Percentiles rank a stretch among this genome's conserved stretches.
These are phyloP conservation scores for Rhizophagus sp. DNA, from an alignment of 192 early-diverging fungal species.

Conservation along the genomic window DNA sequence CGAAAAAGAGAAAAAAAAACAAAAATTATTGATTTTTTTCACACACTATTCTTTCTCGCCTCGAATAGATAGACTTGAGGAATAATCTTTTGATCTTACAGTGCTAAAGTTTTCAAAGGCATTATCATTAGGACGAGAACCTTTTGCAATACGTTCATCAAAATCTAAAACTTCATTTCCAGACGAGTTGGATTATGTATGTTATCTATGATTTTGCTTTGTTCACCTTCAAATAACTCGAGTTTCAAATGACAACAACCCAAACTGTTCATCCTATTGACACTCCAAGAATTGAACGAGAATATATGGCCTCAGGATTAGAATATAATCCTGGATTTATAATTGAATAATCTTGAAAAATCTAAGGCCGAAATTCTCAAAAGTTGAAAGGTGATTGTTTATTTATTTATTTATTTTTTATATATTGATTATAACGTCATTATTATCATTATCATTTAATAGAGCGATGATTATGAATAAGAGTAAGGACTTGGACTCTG, in stretches of 20 bases:
- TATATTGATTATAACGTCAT: not conserved
- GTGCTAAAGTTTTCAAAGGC: conserved; percentile 33
- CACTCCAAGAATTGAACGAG: not conserved
- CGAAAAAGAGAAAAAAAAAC: not conserved
- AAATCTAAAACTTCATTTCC: conserved; percentile 44
- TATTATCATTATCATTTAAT: not conserved
- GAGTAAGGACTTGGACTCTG: not conserved
- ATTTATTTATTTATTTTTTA: no score
- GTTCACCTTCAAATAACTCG: not conserved
- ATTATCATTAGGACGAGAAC: conserved; percentile 48
- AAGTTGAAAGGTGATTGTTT: not conserved
- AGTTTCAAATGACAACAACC: not conserved
- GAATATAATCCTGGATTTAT: not conserved
- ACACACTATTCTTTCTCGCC: conserved; percentile 9
- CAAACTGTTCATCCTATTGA: no score
- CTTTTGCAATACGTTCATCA: conserved; percentile 39
- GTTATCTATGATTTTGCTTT: not conserved
- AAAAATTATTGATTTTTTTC: not conserved
- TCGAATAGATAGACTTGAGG: conserved; percentile 1
- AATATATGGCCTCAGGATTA: not conserved
- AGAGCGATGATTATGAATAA: conserved; percentile 11
- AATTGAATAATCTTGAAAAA: conserved; percentile 8
- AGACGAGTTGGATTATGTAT: conserved; percentile 42
- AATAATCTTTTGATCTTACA: not conserved
- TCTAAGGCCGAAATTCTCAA: not conserved